These are phyloP conservation scores for Solanum peruvianum DNA, from an alignment of 257 asterid species.

Conservation along the genomic window DNA sequence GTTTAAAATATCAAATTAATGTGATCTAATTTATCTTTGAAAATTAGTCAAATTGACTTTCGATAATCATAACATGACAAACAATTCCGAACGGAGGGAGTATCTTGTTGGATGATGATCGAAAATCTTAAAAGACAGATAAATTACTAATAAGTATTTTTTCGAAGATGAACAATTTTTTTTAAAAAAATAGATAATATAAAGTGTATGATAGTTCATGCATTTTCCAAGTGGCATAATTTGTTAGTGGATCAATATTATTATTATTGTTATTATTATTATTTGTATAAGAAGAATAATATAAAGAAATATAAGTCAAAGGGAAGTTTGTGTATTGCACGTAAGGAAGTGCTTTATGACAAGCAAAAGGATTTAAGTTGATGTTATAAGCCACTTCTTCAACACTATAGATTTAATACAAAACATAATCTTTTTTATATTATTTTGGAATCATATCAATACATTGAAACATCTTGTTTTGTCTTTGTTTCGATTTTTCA, in stretches of 20 bases:
- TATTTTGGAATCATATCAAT: background rate
- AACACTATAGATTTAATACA: background rate
- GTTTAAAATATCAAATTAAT: too few species aligned
- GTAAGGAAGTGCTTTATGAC: background rate
- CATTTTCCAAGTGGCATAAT: background rate
- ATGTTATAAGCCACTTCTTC: background rate
- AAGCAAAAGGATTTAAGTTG: background rate
- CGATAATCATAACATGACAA: too few species aligned
- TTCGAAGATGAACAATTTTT: too few species aligned
- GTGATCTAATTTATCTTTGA: too few species aligned
- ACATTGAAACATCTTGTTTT: background rate
- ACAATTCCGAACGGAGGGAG: too few species aligned
- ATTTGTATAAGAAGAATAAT: background rate
- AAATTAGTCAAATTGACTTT: too few species aligned
- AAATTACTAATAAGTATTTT: too few species aligned
- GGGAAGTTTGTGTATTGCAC: background rate
- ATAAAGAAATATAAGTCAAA: background rate
- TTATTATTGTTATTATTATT: background rate
- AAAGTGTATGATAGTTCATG: too few species aligned
- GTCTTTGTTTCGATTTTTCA: background rate
- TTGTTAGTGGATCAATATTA: background rate
- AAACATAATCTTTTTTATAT: background rate
- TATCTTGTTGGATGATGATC: accelerated
- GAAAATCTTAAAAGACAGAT: too few species aligned
- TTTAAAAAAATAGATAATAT: too few species aligned